Conservation (phyloP, 306 rosid genomes). For the Dryas octopetala region DNA sequence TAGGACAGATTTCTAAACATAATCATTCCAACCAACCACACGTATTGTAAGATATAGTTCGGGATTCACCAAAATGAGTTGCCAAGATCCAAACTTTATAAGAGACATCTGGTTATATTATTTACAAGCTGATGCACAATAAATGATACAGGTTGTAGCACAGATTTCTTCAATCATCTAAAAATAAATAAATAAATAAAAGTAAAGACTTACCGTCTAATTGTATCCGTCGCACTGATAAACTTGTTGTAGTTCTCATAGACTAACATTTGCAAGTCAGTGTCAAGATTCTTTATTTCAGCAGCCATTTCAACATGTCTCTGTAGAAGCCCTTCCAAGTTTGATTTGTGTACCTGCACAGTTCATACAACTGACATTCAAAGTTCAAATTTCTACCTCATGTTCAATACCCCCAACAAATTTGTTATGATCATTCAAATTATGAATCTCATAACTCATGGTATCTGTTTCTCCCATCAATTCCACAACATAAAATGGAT, state of each 20-base stretch:
- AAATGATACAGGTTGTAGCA: neutral
- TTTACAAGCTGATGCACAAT: neutral
- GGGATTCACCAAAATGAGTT: neutral
- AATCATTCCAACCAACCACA: neutral
- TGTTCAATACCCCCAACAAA: neutral
- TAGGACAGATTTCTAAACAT: neutral
- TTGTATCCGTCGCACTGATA: slow-evolving; percentile 86
- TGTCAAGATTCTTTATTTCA: slow-evolving; percentile 97
- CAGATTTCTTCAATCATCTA: neutral
- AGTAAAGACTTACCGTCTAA: slow-evolving; percentile 52
- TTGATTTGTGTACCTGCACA: slow-evolving; percentile 59
- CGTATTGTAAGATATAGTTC: neutral
- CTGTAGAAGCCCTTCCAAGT: slow-evolving; percentile 80
- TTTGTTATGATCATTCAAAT: neutral
- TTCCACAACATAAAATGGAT: neutral
- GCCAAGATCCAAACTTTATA: neutral
- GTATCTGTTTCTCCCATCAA: neutral
- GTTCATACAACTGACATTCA: slow-evolving; percentile 13
- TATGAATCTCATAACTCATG: neutral
- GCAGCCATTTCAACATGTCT: slow-evolving; percentile 87
- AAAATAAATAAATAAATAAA: neutral
- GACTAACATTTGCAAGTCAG: slow-evolving; percentile 90
- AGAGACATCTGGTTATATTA: neutral
- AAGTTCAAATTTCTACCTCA: slow-evolving; percentile 3
- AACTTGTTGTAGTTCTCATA: slow-evolving; percentile 93